Evolutionary conservation across 192 early-diverging fungal species (phyloP), one percentile per base, ranked within the genome.

Genomic region (Anaeromyces robustus): DNA sequence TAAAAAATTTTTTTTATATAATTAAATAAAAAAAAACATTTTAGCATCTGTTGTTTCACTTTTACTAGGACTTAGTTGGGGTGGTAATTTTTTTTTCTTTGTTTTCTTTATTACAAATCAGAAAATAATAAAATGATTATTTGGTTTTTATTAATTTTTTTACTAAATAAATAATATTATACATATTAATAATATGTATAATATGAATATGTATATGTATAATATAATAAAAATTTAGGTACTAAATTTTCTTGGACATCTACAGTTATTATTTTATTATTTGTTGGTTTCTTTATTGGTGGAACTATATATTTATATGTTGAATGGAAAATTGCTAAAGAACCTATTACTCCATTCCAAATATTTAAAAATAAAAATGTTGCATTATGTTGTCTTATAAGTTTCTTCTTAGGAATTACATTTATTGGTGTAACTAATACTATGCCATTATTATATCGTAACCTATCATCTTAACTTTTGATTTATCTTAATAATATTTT

Each of bases 301-400:
- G 83, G 82, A 16, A 95, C 95, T 81, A 86, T 86, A 7, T 95
- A 96, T 82, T 86, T 86, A 12, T 83, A 85, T 29, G 84, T 93
- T 32, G 94, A 97, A 86, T 83, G 84, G 39, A 87, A 88, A 80
- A 41, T 91, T 19, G 86, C 95, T 2, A 80, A 83, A 29, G 89
- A 91, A 77, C 94, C 96, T 14, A 85, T 97, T 43, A 77, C 77
- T 85, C 52, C 52, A 68, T 68, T 68, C 6, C 26, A 68, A 68
- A 68, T 68, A n/a, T 68, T 68, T n/a, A 68, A 68, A n/a, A 68
- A 68, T 68, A 68, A n/a, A 68, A 68, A 68, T n/a, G 52, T 68
- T n/a, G 7, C 4, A 0, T 68, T 68, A 0, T 26, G 26, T 68
- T 68, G 52, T 68, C 11, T 68, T 11, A 68, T 68, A 9, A 68